Base-by-base conservation (phyloP, 352 stramenopile genomes). In the Pythium brassicae region DNA sequence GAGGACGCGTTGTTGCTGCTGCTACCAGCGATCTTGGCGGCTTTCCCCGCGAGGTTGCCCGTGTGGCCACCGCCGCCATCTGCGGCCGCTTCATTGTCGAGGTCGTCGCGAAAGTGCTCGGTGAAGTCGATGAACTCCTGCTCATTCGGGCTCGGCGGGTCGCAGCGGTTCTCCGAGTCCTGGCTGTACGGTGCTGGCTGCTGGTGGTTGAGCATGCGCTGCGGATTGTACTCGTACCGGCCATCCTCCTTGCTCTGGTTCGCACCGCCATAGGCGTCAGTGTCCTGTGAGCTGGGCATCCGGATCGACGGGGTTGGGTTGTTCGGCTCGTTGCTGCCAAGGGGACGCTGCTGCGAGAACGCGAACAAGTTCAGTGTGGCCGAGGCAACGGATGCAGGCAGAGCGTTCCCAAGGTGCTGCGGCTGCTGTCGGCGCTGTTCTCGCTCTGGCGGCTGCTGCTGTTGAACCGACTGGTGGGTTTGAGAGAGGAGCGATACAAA, bases 111-210 rank as follows among this genome's bases (percentile, higher is more conserved):
- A 23, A 78, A 82, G 29, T 82, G 69, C 39, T 82, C 68, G 0
- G 71, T 63, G 47, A 83, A 83, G 57, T 81, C 74, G 14, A 82
- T 63, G 58, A 66, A 84, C 40, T 69, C 63, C 26, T 78, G 67
- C 10, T 74, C 45, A 32, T 51, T 57, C 50, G 12, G 35, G 9
- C 47, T 50, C 19, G 34, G 26, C 14, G 25, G 27, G 15, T 43
- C 9, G 26, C 37, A 14, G n/a, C 43, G 34, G 23, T 15, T 20
- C 8, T 27, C 29, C 2, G 25, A 29, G 26, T 49, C 55, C 12
- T 37, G 20, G 14, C 6, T 14, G 10, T 51, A 23, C 26, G 15
- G 11, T 23, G 22, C 26, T 12, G 20, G 22, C 17, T 65, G 51
- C 2, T 61, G 39, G 23, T 25, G 11, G n/a, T 52, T n/a, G 47